These are phyloP conservation scores for Fusarium bactridioides DNA, from an alignment of 2,329 filamentous ascomycete species.

Conservation along the genomic window DNA sequence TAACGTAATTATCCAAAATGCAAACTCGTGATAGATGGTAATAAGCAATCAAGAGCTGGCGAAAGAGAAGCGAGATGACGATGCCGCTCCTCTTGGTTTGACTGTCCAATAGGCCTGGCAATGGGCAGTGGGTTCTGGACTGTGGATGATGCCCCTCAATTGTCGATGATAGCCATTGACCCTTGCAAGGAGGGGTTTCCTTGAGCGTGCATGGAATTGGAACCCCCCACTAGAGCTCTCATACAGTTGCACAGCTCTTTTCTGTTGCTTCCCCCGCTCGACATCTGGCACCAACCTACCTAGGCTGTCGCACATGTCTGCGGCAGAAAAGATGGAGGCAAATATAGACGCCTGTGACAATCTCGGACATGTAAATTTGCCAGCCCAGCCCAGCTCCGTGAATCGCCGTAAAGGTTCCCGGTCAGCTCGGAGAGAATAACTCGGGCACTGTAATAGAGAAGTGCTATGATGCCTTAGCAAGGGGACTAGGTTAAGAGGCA, in stretches of 20 bases:
- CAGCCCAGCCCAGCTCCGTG: not conserved
- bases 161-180: constrained; percentile 21
- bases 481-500: not conserved
- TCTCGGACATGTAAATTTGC: constrained; percentile 35
- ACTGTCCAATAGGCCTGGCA: constrained; percentile 27
- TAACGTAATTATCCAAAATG: constrained; percentile 22
- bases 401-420: constrained; percentile 5
- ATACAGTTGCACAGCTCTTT: constrained; percentile 8
- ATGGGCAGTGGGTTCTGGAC: constrained; percentile 28
- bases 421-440: constrained; percentile 13
- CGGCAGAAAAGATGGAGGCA: not conserved
- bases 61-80: constrained; percentile 29
- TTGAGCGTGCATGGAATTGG: not conserved
- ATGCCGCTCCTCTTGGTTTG: constrained; percentile 26
- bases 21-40: constrained; percentile 25
- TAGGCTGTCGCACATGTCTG: constrained; percentile 28
- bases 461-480: not conserved
- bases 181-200: constrained; percentile 27
- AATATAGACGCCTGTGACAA: constrained; percentile 8
- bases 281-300: not conserved
- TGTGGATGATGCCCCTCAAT: constrained; percentile 35
- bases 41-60: constrained; percentile 4
- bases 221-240: constrained; percentile 33
- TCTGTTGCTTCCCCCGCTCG: constrained; percentile 25
- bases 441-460: not conserved